Evolutionary conservation across 176 grass and related monocot genomes (phyloP), one percentile per base, ranked within the genome.

Genomic region (Carex cristatella): DNA sequence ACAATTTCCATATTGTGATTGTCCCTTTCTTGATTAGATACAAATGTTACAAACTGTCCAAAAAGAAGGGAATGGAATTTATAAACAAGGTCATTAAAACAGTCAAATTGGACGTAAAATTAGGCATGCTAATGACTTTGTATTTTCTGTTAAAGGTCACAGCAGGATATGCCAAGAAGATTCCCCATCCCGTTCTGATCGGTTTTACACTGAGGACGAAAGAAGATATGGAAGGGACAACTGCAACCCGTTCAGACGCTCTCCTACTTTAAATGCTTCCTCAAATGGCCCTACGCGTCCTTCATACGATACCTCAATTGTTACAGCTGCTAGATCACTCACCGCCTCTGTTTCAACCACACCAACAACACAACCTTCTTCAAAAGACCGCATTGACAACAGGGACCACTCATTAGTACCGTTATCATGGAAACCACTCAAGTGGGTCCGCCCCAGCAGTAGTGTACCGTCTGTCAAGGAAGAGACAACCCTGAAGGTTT

Each of bases 401-500:
- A 76, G 40, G 10, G 51, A 86, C 72, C 30, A 83, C 46, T 73
- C 67, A 0, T 79, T 91, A 37, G 64, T 12, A 32, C 71, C 84
- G 1, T 56, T 30, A 9, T 51, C 40, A 1, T 91, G 71, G 85
- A 89, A 89, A 33, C 61, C 82, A 1, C 79, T 42, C 6, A 91
- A 91, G 53, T 89, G 87, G 83, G 16, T 61, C 51, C 87, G 86
- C 7, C 44, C 78, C 12, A 65, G 58, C 19, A 88, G 58, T 14
- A 33, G 74, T 56, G 12, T 27, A 79, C 37, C 16, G 14, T 11
- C 2, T 0, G 4, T 30, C 12, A 79, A 79, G 74, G 74, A 79
- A 58, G 33, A 69, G 35, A 49, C 59, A 8, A 80, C 30, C 7
- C 8, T 84, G 0, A 84, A 84, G 54, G 79, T 44, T 81, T 76